Base-by-base conservation (phyloP, 768 basidiomycete genomes). In the Naganishia randhawae region DNA sequence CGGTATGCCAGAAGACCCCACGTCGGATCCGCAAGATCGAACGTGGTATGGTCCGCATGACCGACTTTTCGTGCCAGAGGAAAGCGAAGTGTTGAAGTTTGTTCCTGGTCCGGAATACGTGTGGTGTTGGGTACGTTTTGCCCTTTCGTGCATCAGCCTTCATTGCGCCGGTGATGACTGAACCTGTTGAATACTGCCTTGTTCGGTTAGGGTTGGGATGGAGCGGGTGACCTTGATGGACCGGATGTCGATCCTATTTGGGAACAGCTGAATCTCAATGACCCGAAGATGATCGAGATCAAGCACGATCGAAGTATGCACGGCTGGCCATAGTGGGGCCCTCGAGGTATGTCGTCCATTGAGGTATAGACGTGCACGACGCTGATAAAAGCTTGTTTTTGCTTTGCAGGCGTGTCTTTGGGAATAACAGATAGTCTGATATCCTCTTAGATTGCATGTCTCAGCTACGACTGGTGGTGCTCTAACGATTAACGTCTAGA, bases 41-140 rank as follows among this genome's bases (percentile, higher is more conserved):
- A 84, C 88, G 9, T 98, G 95, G 95, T 97, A 93, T 75, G 95
- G 95, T 0, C 95, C 95, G 0, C 95, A 99, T 77, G 95, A 99
- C 74, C 84, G 95, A 13, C 82, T 97, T 50, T 99, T 99, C 82
- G 87, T 89, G 0, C 85, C 87, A 52, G 95, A 96, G 76, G 95
- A 98, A 81, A 84, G 83, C 66, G 87, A 89, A 69, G 85, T 85
- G 4, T 78, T 98, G 42, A 83, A 86, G 1, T 98, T 98, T 81
- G 77, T 82, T 22, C 83, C 88, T 2, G 92, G 94, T 19, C 95
- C 95, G 17, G 85, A 88, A 67, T 85, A 91, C 72, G 57, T 61
- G n/a, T 61, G 57, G 57, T 61, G 57, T 29, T 61, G 57, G 95
- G 94, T 97, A 63, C 66, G 90, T 85, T 37, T 37, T 42, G 10